Evolutionary conservation across 1,284 basidiomycete species (phyloP), one percentile per base, ranked within the genome.

Genomic region (Fistulina hepatica): DNA sequence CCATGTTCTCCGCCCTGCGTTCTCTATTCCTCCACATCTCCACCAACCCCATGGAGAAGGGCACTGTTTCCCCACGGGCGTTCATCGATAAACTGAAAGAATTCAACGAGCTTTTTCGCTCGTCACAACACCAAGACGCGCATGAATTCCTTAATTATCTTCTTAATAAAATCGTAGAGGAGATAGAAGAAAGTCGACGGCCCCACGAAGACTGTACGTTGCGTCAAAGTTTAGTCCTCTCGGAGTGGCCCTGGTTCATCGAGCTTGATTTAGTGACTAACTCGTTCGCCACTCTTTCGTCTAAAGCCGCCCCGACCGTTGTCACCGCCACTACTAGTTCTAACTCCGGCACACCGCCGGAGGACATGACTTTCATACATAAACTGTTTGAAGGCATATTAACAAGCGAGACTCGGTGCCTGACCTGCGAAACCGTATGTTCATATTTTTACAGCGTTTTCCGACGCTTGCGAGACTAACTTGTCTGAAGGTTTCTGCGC

Each of bases 111-210:
- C 68, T 81, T 38, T 97, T 92, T 57, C 74, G 85, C 37, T 80
- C 78, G 25, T 81, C 81, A 20, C 82, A 81, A 71, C 93, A 93
- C 53, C 92, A 97, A 55, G 93, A 97, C 56, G 92, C 92, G 2
- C 92, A 97, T 58, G 94, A 98, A 61, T 97, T 98, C 60, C 69
- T 97, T 37, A 97, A 94, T 56, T 95, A 85, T 62, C 63, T 97
- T 21, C 67, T 98, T 43, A 98, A 98, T 59, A 80, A 75, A 57
- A 81, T 97, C 37, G 83, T 90, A 23, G 93, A 97, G 59, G 91
- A 97, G 55, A 75, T 97, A 47, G 84, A 90, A 50, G 73, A 76
- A 41, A 76, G 86, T 38, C n/a, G n/a, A 16, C 27, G 27, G 7
- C 7, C 27, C 6, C 27, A 30, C 6, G 6, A 12, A n/a, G 24